Conservation (phyloP, 805 yeast species). For the Metschnikowia gelsemii region DNA sequence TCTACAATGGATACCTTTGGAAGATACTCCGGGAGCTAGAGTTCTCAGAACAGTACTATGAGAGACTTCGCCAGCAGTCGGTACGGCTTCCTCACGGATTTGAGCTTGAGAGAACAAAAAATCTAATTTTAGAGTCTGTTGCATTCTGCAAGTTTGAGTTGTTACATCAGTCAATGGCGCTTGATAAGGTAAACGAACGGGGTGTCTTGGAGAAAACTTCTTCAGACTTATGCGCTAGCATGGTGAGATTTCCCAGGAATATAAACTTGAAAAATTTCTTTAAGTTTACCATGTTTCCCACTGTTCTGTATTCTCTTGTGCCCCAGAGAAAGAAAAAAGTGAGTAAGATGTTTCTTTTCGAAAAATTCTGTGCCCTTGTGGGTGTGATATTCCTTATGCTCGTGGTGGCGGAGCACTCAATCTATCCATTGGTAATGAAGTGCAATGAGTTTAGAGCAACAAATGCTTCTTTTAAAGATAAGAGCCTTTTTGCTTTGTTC, state of each 20-base stretch:
- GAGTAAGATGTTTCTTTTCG: conserved; percentile 65
- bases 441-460: conserved; percentile 52
- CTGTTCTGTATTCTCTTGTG: conserved; percentile 76
- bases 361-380: conserved; percentile 75
- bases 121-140: conserved; percentile 42
- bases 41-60: conserved; percentile 45
- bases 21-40: conserved; percentile 52
- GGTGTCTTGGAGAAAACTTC: conserved; percentile 15
- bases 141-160: conserved; percentile 75
- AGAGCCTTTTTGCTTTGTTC: conserved; percentile 7
- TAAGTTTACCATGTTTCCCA: conserved; percentile 83
- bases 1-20: conserved; percentile 91
- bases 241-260: conserved; percentile 65
- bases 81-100: conserved; percentile 36
- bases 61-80: conserved; percentile 5
- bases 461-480: conserved; percentile 4
- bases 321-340: conserved; percentile 74
- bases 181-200: conserved; percentile 18
- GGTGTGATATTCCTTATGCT: conserved; percentile 87
- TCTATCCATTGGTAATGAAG: conserved; percentile 70
- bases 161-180: conserved; percentile 47
- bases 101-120: conserved; percentile 25
- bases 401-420: conserved; percentile 66
- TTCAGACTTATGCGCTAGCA: conserved; percentile 12
- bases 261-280: conserved; percentile 66